Conservation (phyloP, 331 rosid genomes). For the Ulmus americana region DNA sequence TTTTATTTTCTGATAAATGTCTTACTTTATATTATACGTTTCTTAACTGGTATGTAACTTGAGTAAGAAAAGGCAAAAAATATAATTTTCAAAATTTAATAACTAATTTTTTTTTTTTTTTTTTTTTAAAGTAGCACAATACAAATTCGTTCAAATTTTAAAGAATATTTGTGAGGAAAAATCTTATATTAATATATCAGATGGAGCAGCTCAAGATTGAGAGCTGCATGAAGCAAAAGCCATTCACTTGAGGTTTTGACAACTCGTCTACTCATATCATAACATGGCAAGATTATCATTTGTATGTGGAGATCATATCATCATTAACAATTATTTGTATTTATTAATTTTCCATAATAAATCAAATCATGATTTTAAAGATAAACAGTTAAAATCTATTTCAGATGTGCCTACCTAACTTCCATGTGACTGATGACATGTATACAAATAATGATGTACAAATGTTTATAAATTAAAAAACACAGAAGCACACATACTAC, state of each 20-base stretch:
- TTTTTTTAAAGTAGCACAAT: too few species aligned
- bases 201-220: too few species aligned
- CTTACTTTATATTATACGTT: too few species aligned
- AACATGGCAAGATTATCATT: constrained; percentile 17
- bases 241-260: neutral
- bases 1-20: too few species aligned
- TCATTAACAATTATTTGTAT: neutral
- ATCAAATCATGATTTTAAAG: constrained; percentile 13
- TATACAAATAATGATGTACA: neutral
- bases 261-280: neutral
- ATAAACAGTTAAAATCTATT: constrained; percentile 3
- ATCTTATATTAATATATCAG: neutral
- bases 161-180: neutral
- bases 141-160: too few species aligned
- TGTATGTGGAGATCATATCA: constrained; percentile 10
- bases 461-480: too few species aligned
- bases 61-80: too few species aligned
- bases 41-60: too few species aligned
- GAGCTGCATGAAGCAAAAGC: too few species aligned
- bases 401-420: constrained; percentile 16
- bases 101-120: too few species aligned
- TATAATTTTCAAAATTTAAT: too few species aligned
- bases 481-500: too few species aligned
- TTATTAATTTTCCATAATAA: constrained; percentile 3
- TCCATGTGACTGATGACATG: constrained; percentile 6